A percentile compares a stretch with the other conserved stretches of the same genome.
Conservation (phyloP, 139 green algal genomes). For the Desmodesmus armatus region DNA sequence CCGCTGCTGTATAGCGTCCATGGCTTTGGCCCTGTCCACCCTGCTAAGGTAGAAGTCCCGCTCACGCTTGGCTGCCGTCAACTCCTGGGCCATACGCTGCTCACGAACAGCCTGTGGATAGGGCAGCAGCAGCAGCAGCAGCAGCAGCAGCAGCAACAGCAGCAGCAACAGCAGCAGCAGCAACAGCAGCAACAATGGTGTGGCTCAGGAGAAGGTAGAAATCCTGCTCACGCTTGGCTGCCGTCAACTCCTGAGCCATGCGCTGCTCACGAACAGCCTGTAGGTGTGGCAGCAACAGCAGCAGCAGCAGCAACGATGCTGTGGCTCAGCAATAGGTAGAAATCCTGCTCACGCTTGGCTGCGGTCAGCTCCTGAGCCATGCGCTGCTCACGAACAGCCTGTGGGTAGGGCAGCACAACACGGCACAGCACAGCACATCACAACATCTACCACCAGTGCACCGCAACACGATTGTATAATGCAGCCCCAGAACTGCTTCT, state of each 20-base stretch:
- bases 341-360: constrained; percentile 94
- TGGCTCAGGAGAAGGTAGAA: too few relatives aligned
- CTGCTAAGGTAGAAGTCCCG: constrained; percentile 94
- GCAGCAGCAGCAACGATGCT: too few relatives aligned
- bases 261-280: constrained; percentile 89
- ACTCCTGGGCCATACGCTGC: constrained; percentile 89
- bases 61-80: constrained; percentile 90
- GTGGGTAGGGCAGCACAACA: too few relatives aligned
- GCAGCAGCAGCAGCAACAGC: constrained; percentile 63
- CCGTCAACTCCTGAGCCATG: constrained; percentile 86
- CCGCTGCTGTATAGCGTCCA: constrained; percentile 60
- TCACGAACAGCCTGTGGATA: constrained; percentile 89
- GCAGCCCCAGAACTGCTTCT: too few relatives aligned
- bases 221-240: constrained; percentile 93
- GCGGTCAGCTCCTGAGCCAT: constrained; percentile 87
- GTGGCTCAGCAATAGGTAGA: too few relatives aligned
- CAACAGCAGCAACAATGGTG: too few relatives aligned
- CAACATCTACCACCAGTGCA: too few relatives aligned
- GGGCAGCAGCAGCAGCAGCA: too few relatives aligned
- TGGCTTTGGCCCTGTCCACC: constrained; percentile 67
- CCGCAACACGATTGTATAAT: too few relatives aligned
- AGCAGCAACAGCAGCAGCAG: too few relatives aligned
- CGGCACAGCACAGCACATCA: too few relatives aligned
- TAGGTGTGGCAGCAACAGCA: too few relatives aligned
- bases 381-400: constrained; percentile 88